Percentiles rank a stretch among this genome's conserved stretches.
Evolutionary conservation across 2,329 filamentous ascomycete species (phyloP).

Genomic region (Fusarium udum): DNA sequence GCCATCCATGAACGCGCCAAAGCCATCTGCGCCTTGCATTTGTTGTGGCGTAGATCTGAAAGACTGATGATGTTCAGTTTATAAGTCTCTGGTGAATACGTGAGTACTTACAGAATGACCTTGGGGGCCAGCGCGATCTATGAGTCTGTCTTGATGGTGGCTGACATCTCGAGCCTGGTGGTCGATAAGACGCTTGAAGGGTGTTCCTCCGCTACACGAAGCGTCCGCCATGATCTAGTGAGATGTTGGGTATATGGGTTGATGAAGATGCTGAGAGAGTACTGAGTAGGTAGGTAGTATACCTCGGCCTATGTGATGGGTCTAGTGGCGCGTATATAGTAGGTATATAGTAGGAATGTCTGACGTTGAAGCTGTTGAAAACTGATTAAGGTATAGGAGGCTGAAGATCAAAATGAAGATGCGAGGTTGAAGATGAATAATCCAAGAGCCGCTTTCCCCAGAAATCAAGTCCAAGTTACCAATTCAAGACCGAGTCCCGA

Average conservation of each 20-base stretch:
- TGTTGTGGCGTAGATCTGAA: conserved; percentile 48
- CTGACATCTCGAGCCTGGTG: conserved; percentile 54
- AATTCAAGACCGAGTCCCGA: conserved; percentile 9
- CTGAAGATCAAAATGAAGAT: not conserved
- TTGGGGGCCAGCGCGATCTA: conserved; percentile 44
- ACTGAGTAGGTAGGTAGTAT: conserved; percentile 9
- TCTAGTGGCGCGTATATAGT: not conserved
- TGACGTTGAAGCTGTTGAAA: not conserved
- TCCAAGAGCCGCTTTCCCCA: conserved; percentile 16
- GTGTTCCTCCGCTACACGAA: conserved; percentile 54
- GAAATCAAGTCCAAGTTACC: not conserved
- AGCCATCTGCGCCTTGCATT: conserved; percentile 45
- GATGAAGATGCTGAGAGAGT: not conserved
- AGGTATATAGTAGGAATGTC: not conserved
- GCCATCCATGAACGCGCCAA: conserved; percentile 49
- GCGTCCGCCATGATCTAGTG: conserved; percentile 50
- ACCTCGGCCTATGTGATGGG: conserved; percentile 31
- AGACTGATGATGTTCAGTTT: conserved; percentile 36
- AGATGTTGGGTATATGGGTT: not conserved
- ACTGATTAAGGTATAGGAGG: not conserved
- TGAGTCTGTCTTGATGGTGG: conserved; percentile 53
- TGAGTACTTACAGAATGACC: conserved; percentile 45
- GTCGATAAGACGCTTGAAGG: conserved; percentile 55
- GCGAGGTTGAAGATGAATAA: conserved; percentile 30
- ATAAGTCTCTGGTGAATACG: not conserved